Evolutionary conservation across 441 rosid genomes (phyloP).

Genomic region (Mallotus japonicus): DNA sequence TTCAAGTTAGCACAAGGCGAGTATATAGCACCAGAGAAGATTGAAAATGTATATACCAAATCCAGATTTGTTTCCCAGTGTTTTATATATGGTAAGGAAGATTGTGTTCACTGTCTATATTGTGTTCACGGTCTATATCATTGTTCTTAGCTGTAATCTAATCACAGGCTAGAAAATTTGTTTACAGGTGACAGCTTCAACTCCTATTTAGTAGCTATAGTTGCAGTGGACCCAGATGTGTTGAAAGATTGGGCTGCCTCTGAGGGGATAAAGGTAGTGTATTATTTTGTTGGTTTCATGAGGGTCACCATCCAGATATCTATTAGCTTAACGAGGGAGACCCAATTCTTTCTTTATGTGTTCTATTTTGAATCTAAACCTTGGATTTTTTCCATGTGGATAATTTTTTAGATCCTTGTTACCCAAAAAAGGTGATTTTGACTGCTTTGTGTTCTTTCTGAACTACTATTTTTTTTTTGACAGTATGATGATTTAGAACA

Average conservation of each 20-base stretch:
- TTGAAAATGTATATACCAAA: slow-evolving; percentile 87
- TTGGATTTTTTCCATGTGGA: neutral
- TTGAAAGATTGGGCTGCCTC: slow-evolving; percentile 81
- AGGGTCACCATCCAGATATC: neutral
- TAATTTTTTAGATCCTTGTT: neutral
- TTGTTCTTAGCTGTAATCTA: slow-evolving; percentile 17
- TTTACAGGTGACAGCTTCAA: slow-evolving; percentile 88
- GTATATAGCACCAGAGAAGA: slow-evolving; percentile 97
- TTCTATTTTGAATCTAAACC: neutral
- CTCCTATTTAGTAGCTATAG: slow-evolving; percentile 79
- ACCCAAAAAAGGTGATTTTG: neutral
- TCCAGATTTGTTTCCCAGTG: slow-evolving; percentile 82
- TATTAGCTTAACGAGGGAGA: neutral
- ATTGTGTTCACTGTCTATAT: neutral
- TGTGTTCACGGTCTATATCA: neutral
- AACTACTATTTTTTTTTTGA: slow-evolving; percentile 24
- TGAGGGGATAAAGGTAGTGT: slow-evolving; percentile 67
- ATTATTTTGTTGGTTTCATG: neutral
- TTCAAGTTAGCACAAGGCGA: slow-evolving; percentile 99
- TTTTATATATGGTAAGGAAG: slow-evolving; percentile 72
- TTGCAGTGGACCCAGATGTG: slow-evolving; percentile 79
- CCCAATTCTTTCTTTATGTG: neutral
- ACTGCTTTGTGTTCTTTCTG: neutral
- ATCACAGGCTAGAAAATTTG: slow-evolving; percentile 20
- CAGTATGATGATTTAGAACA: slow-evolving; percentile 64